phyloP scores from a whole-genome alignment of 352 stramenopile species.

The Blastocystis sp. region DNA sequence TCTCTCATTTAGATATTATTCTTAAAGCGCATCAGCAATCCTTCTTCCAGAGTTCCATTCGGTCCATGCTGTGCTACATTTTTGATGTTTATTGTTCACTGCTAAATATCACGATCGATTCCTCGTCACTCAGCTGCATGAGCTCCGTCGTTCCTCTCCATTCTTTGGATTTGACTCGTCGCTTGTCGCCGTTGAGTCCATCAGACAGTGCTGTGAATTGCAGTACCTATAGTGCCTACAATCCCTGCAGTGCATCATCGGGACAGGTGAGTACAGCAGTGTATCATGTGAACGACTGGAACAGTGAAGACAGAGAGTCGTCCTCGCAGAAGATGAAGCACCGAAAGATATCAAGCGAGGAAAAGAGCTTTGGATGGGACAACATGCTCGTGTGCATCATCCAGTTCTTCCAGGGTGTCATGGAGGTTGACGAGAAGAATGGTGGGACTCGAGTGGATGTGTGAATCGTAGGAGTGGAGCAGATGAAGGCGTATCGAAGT shows the following conservation, averaged over 20 bases:
- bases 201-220: background rate
- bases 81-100: background rate
- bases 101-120: background rate
- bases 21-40: background rate
- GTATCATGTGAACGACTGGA: no score
- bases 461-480: background rate
- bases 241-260: background rate
- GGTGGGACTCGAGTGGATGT: background rate
- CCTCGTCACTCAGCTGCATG: background rate
- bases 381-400: background rate
- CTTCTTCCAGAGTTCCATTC: background rate
- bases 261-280: no score
- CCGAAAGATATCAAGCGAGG: background rate
- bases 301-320: no score
- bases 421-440: background rate
- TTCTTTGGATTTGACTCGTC: background rate
- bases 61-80: background rate
- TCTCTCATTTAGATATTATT: background rate
- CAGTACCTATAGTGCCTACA: background rate
- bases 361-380: background rate
- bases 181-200: background rate
- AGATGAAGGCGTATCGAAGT: background rate
- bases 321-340: no score
- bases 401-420: slow-evolving; percentile 18
- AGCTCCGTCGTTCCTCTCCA: background rate